Evolutionary conservation across 2,329 filamentous ascomycete species (phyloP).

Genomic region (Monilinia fructigena): DNA sequence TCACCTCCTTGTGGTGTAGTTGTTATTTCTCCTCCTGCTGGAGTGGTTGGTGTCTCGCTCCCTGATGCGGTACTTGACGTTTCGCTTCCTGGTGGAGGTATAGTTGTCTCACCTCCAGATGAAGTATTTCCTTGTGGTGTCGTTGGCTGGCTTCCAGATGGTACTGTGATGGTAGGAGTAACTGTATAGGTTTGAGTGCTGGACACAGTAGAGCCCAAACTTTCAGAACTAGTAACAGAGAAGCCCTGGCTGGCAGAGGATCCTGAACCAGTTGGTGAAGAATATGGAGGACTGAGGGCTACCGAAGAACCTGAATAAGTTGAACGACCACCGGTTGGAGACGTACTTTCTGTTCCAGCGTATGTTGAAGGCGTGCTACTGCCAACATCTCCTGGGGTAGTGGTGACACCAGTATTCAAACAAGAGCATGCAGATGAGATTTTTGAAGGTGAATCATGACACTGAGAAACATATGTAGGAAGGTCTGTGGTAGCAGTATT

Average conservation of each 20-base stretch:
- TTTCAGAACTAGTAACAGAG: background rate
- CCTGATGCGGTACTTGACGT: background rate
- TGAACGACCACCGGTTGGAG: background rate
- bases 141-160: background rate
- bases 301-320: conserved; percentile 18
- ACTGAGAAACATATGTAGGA: conserved; percentile 33
- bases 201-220: background rate
- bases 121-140: background rate
- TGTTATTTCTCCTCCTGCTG: background rate
- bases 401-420: conserved; percentile 20
- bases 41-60: background rate
- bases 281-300: conserved; percentile 9
- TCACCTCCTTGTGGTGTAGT: background rate
- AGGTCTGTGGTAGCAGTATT: conserved; percentile 29
- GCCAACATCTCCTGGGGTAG: conserved; percentile 9
- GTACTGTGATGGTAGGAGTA: conserved; percentile 3
- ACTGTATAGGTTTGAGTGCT: conserved; percentile 7
- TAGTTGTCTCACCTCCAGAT: background rate
- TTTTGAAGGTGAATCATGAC: conserved; percentile 27
- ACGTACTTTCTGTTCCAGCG: background rate
- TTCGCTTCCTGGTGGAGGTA: background rate
- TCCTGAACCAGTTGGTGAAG: background rate
- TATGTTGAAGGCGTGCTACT: conserved; percentile 7
- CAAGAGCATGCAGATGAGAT: conserved; percentile 36
- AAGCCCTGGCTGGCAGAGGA: conserved; percentile 20